Conservation (phyloP, 164 flowering plant genomes). For the Vitis rotundifolia region DNA sequence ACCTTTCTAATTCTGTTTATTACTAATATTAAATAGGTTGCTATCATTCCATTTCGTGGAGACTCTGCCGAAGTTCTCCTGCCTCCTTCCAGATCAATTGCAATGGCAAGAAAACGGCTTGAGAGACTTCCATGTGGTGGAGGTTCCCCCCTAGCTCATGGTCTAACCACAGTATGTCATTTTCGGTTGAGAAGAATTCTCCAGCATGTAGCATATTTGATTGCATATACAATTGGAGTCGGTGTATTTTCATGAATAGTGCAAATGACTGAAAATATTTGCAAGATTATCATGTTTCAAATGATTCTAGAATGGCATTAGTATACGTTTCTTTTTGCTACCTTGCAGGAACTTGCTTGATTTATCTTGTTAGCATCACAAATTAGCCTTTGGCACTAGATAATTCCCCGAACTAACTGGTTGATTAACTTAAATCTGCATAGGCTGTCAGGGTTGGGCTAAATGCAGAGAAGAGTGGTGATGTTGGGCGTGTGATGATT, state of each 20-base stretch:
- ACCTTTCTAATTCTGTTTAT: background rate
- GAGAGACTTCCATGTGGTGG: constrained; percentile 99
- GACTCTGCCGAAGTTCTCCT: constrained; percentile 92
- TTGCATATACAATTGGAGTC: no score
- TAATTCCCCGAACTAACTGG: background rate
- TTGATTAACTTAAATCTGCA: constrained; percentile 2
- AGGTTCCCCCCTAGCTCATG: constrained; percentile 98
- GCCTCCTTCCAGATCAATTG: constrained; percentile 96
- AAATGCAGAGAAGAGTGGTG: constrained; percentile 97
- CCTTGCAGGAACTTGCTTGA: no score
- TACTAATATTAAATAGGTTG: constrained; percentile 48
- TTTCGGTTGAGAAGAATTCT: background rate
- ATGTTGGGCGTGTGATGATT: constrained; percentile 94
- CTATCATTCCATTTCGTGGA: constrained; percentile 96
- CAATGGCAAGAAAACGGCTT: constrained; percentile 98
- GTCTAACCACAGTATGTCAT: constrained; percentile 74
- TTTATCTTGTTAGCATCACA: no score
- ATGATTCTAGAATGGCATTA: no score
- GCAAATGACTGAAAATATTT: no score
- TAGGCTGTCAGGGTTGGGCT: constrained; percentile 96
- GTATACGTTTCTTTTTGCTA: background rate
- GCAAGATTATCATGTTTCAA: no score
- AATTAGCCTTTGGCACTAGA: no score
- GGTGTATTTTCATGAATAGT: no score
- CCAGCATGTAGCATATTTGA: no score